These are phyloP conservation scores for Pythium sukuiense DNA, from an alignment of 352 stramenopile genomes.

Conservation along the genomic window DNA sequence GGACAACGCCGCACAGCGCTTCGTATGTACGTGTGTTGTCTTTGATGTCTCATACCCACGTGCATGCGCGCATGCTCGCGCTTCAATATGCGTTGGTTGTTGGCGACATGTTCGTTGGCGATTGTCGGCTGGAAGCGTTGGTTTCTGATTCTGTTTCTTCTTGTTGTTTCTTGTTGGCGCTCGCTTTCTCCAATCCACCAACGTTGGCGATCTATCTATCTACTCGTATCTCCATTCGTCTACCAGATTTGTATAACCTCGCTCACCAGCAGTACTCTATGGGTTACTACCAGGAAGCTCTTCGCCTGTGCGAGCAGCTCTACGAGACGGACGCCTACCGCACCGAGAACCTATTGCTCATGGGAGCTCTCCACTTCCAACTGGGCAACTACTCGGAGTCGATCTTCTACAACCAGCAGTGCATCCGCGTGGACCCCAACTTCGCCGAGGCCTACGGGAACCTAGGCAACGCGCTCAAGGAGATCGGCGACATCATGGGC, in stretches of 20 bases:
- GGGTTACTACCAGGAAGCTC: constrained; percentile 88
- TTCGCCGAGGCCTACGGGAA: constrained; percentile 94
- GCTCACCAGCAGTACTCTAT: constrained; percentile 85
- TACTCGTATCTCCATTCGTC: neutral
- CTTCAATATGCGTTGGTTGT: neutral
- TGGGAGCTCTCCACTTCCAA: constrained; percentile 94
- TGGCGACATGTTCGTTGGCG: neutral
- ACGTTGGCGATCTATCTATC: neutral
- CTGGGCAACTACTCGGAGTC: constrained; percentile 90
- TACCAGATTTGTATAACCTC: constrained; percentile 67
- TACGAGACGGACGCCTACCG: constrained; percentile 87
- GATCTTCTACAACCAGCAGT: constrained; percentile 96
- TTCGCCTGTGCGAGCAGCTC: constrained; percentile 84
- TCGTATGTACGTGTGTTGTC: constrained; percentile 58
- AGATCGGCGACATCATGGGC: constrained; percentile 88
- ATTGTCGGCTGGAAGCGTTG: neutral
- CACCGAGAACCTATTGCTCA: constrained; percentile 91
- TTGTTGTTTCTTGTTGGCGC: neutral
- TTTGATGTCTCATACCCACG: neutral
- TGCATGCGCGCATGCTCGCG: neutral
- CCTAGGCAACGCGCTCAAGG: constrained; percentile 94
- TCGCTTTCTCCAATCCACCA: too few relatives aligned
- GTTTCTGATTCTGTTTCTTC: constrained; percentile 6
- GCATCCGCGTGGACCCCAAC: constrained; percentile 89
- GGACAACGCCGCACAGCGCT: constrained; percentile 58